Base-by-base conservation (phyloP, 2,329 filamentous ascomycete genomes). In the Alternaria dauci region DNA sequence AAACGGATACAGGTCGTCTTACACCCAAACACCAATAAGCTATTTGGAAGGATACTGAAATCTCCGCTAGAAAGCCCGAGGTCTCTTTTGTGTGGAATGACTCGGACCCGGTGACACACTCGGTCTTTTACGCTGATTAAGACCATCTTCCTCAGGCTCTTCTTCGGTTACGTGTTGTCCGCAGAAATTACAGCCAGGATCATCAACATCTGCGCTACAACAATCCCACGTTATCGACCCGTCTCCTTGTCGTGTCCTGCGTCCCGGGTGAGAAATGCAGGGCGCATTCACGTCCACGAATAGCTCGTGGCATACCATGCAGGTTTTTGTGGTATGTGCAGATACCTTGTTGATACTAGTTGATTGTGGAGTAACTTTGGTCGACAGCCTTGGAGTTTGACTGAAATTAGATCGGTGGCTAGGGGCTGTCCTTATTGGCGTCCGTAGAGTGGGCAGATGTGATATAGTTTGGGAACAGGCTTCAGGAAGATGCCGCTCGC, bases 231-330 rank as follows among this genome's bases (percentile, higher is more conserved):
- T 32, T 12, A 48, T 5, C 14, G 44, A 26, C 12, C 38, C 43
- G 8, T 59, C 59, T 30, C 47, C 30, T 18, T 25, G 39, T 46
- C 32, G 39, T 0, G 44, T 30, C 38, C 50, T 58, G 34, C 20
- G 48, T 3, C 69, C 70, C 16, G 61, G 38, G 55, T 74, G 71
- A 50, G 59, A 67, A 30, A 63, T 55, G 44, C 71, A 74, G 8
- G 55, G 52, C 11, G 56, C 48, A 5, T 56, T 23, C 18, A 43
- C 43, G 3, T 56, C 58, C 23, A 52, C 57, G 47, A 66, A 59
- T 4, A n/a, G 28, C 20, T 66, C 53, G 9, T 61, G 58, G 38
- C 71, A 72, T 28, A 53, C 61, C 14, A 36, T 43, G 57, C 71
- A 72, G 42, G 51, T 43, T 38, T 58, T 61, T 8, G 28, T 16